Conservation (phyloP, 768 basidiomycete genomes). For the Russula abietina region DNA sequence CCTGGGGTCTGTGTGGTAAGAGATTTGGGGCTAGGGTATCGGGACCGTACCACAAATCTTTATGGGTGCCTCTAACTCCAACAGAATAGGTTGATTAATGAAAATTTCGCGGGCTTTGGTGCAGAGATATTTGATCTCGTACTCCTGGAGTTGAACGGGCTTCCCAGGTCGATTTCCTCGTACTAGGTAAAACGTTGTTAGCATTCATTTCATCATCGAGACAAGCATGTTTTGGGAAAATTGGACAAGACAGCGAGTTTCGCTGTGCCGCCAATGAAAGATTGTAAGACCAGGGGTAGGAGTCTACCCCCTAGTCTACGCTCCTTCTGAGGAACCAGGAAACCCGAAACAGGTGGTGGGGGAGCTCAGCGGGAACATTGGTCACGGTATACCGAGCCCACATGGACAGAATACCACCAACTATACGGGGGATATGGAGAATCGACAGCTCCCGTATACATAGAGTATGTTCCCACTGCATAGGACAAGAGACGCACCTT, state of each 20-base stretch:
- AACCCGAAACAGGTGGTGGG: background rate
- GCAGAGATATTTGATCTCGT: constrained; percentile 99
- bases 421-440: background rate
- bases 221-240: background rate
- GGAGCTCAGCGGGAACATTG: background rate
- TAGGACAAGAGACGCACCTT: constrained; percentile 61
- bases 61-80: constrained; percentile 98
- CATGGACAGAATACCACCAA: constrained; percentile 3
- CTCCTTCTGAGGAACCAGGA: background rate
- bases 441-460: background rate
- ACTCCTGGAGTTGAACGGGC: constrained; percentile 95
- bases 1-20: constrained; percentile 42
- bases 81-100: constrained; percentile 96
- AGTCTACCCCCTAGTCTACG: background rate
- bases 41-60: constrained; percentile 91
- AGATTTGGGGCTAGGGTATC: background rate
- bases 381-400: background rate
- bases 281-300: background rate
- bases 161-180: constrained; percentile 98
- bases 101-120: constrained; percentile 99
- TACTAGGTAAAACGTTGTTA: constrained; percentile 43
- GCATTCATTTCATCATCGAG: background rate
- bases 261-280: background rate
- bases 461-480: background rate
- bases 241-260: background rate